These are phyloP conservation scores for Rhizophlyctis rosea DNA, from an alignment of 192 early-diverging fungal genomes.

Conservation along the genomic window DNA sequence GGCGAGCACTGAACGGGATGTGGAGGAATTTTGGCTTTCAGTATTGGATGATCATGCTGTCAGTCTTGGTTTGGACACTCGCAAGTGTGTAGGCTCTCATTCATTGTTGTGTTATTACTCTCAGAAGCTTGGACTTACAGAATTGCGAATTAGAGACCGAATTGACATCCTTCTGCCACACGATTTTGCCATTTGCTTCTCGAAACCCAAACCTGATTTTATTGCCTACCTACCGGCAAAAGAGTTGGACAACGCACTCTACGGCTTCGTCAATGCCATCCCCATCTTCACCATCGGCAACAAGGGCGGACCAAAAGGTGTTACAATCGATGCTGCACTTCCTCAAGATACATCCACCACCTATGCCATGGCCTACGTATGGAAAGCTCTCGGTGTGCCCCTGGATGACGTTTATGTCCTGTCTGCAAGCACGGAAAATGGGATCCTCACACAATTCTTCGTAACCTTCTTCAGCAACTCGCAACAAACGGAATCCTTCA, in stretches of 20 bases:
- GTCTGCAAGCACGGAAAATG: conserved; percentile 3
- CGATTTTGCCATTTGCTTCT: not conserved
- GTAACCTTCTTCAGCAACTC: not conserved
- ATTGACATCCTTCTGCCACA: not conserved
- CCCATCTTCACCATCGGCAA: conserved; percentile 3
- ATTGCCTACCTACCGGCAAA: not conserved
- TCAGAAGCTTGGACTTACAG: not conserved
- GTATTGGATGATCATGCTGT: not conserved
- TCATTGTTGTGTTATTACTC: not conserved
- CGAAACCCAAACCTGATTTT: conserved; percentile 4
- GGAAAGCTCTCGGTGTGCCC: not conserved
- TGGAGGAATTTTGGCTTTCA: not conserved
- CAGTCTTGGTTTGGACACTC: not conserved
- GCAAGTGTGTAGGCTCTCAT: not conserved
- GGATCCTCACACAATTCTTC: conserved; percentile 9
- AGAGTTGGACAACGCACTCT: not conserved
- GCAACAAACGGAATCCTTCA: not conserved
- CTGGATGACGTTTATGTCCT: not conserved
- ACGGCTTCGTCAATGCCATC: not conserved
- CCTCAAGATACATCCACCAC: conserved; percentile 4
- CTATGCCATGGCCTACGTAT: not conserved
- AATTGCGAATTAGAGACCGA: not conserved
- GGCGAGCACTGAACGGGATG: not conserved
- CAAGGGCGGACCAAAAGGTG: conserved; percentile 1
- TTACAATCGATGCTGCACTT: not conserved